phyloP scores from a whole-genome alignment of 1,284 basidiomycete species.

The Lentinus polychrous region DNA sequence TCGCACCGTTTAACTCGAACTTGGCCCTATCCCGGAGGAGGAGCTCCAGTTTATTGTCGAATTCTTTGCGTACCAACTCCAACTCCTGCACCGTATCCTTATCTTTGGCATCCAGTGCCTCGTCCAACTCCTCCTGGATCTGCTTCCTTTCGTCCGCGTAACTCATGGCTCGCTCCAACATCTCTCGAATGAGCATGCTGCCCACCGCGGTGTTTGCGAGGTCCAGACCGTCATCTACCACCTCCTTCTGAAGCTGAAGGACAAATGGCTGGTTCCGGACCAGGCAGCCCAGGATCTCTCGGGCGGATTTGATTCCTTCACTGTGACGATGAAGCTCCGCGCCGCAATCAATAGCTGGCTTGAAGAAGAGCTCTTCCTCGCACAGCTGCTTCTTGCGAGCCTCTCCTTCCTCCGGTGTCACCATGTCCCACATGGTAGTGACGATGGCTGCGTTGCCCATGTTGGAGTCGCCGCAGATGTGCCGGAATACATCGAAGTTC shows the following conservation, averaged over 20 bases:
- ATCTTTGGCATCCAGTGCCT: not conserved
- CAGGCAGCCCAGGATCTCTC: conserved; percentile 6
- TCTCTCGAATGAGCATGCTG: not conserved
- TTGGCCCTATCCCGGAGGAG: no score
- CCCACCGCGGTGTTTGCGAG: conserved; percentile 3
- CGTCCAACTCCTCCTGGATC: not conserved
- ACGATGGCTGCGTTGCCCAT: conserved; percentile 13
- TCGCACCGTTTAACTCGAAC: no score
- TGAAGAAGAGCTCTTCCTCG: conserved; percentile 9
- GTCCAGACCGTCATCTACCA: conserved; percentile 1
- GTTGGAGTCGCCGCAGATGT: conserved; percentile 38
- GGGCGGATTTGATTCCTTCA: conserved; percentile 5
- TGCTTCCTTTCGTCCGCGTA: not conserved
- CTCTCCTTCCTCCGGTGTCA: conserved; percentile 3
- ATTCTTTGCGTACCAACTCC: not conserved
- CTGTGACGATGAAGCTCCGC: conserved; percentile 11
- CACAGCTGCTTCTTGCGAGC: conserved; percentile 10
- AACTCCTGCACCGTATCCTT: not conserved
- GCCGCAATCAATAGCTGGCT: conserved; percentile 8
- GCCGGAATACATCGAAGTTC: conserved; percentile 40
- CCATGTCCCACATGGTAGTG: conserved; percentile 36
- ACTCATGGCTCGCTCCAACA: not conserved
- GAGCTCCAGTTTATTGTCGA: no score
- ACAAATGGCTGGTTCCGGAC: not conserved
- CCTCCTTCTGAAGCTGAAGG: conserved; percentile 5